phyloP scores from a whole-genome alignment of 2,329 filamentous ascomycete genomes.

The Periconia sp. region DNA sequence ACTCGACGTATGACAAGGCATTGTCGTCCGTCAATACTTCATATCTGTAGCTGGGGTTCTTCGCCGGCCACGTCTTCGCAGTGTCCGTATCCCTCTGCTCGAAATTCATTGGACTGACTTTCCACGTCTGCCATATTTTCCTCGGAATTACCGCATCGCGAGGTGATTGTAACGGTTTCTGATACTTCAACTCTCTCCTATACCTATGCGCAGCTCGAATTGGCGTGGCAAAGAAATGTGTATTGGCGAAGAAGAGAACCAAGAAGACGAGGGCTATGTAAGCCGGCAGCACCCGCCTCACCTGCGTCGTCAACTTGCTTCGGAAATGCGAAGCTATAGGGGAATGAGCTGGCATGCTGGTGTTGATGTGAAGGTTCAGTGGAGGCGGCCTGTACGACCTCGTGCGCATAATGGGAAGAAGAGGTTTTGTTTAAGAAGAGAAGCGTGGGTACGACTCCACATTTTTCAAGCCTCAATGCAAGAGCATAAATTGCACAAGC shows the following conservation, averaged over 20 bases:
- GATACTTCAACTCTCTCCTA: slow-evolving; percentile 38
- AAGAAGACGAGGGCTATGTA: slow-evolving; percentile 34
- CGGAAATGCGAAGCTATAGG: slow-evolving; percentile 37
- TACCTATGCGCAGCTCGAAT: slow-evolving; percentile 37
- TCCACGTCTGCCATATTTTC: slow-evolving; percentile 81
- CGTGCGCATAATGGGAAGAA: slow-evolving; percentile 33
- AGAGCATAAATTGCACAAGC: slow-evolving; percentile 3
- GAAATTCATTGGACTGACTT: slow-evolving; percentile 67
- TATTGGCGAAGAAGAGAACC: slow-evolving; percentile 36
- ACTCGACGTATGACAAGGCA: slow-evolving; percentile 67
- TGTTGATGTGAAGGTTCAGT: slow-evolving; percentile 36
- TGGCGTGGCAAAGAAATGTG: slow-evolving; percentile 36
- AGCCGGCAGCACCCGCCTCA: slow-evolving; percentile 36
- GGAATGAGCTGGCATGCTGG: slow-evolving; percentile 35
- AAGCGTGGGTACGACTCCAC: slow-evolving; percentile 13
- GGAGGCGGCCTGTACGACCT: slow-evolving; percentile 30
- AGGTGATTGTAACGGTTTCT: slow-evolving; percentile 30
- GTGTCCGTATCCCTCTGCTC: slow-evolving; percentile 63
- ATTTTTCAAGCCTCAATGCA: slow-evolving; percentile 13
- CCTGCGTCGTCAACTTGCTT: slow-evolving; percentile 36
- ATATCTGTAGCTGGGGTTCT: slow-evolving; percentile 68
- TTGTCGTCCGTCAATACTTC: slow-evolving; percentile 72
- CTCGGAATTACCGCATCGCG: slow-evolving; percentile 52
- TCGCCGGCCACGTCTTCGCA: slow-evolving; percentile 66
- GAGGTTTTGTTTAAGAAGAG: slow-evolving; percentile 23